Evolutionary conservation across 805 yeast species (phyloP).

Genomic region (Schwanniomyces polymorphus): DNA sequence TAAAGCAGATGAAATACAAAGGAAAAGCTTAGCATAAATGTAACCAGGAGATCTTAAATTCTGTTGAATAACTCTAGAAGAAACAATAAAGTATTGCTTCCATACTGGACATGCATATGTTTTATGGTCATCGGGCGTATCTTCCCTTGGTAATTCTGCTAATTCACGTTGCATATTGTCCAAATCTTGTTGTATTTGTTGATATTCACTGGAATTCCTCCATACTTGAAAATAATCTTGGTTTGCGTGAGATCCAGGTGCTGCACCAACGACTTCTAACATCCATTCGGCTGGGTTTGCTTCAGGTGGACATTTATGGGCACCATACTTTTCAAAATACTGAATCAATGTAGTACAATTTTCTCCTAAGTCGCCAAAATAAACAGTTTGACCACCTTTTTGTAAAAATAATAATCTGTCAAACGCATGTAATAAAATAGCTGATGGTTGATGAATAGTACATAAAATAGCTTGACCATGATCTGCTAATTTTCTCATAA

Average conservation of each 20-base stretch:
- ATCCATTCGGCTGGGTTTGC: constrained; percentile 71
- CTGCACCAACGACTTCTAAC: constrained; percentile 83
- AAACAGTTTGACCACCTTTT: constrained; percentile 78
- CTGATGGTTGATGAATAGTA: constrained; percentile 87
- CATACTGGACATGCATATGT: constrained; percentile 28
- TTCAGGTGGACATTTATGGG: constrained; percentile 41
- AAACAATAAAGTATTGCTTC: constrained; percentile 30
- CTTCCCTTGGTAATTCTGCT: constrained; percentile 22
- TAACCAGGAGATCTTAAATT: constrained; percentile 63
- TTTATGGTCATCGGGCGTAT: constrained; percentile 23
- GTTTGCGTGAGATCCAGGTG: constrained; percentile 73
- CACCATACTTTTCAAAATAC: constrained; percentile 74
- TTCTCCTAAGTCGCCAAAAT: constrained; percentile 78
- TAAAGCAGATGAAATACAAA: constrained; percentile 55
- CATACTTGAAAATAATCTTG: constrained; percentile 78
- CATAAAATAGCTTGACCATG: constrained; percentile 44
- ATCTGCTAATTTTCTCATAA: constrained; percentile 41
- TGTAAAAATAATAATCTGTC: constrained; percentile 70
- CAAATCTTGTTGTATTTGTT: constrained; percentile 59
- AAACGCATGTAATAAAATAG: constrained; percentile 72
- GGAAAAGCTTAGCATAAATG: constrained; percentile 58
- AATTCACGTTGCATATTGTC: constrained; percentile 62
- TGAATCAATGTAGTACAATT: constrained; percentile 56
- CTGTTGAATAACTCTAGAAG: constrained; percentile 23
- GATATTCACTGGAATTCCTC: constrained; percentile 65